Evolutionary conservation across 176 grass and related monocot genomes (phyloP).

Genomic region (Carex myosuroides): DNA sequence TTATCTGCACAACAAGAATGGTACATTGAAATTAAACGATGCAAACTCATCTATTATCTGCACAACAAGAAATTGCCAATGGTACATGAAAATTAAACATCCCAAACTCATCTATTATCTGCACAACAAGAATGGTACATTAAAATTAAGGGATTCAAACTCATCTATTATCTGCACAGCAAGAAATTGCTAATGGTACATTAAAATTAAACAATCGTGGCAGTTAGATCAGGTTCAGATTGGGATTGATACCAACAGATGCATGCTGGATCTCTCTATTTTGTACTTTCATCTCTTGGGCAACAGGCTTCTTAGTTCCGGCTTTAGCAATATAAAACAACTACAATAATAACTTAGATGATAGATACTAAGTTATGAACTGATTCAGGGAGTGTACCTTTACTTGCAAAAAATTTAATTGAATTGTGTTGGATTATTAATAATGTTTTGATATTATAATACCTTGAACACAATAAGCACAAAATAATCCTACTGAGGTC

Average conservation of each 20-base stretch:
- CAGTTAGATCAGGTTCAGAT: not conserved
- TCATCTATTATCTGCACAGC: conserved; percentile 66
- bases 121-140: not conserved
- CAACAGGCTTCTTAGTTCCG: not conserved
- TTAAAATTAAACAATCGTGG: not conserved
- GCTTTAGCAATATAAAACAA: not conserved
- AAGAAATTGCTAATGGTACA: conserved; percentile 14
- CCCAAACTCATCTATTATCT: conserved; percentile 89
- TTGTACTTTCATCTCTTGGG: not conserved
- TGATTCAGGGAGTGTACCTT: not conserved
- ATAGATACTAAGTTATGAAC: not conserved
- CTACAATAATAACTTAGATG: not conserved
- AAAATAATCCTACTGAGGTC: not conserved
- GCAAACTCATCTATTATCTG: conserved; percentile 88
- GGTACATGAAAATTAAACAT: no score
- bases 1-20: conserved; percentile 40
- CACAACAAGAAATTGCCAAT: not conserved
- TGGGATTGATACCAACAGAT: not conserved
- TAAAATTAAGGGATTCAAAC: conserved; percentile 56
- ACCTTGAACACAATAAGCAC: not conserved
- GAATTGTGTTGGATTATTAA: not conserved
- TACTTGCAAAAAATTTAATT: not conserved
- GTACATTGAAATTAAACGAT: conserved; percentile 33
- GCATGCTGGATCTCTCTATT: not conserved
- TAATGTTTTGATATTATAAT: not conserved